Evolutionary conservation across 2,329 filamentous ascomycete species (phyloP), one percentile per base, ranked within the genome.

Genomic region (Orbilia blumenaviensis): DNA sequence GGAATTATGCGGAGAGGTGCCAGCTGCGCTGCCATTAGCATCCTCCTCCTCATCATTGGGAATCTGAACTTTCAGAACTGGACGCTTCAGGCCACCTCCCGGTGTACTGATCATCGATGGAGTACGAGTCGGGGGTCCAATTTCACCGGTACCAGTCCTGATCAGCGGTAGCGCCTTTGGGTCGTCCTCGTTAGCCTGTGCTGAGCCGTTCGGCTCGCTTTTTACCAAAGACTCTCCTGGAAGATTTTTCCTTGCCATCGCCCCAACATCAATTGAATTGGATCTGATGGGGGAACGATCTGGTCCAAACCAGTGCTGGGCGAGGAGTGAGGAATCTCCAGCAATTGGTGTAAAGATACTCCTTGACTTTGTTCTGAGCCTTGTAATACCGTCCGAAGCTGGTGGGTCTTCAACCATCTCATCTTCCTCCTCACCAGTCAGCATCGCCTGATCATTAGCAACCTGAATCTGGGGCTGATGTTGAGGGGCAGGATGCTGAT

Each of bases 271-370:
- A 56, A 91, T 86, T 3, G 89, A 91, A 78, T 90, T 89, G 2
- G 88, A 87, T 54, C 90, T 86, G 78, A 84, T 84, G 78, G 84
- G 72, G 29, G 79, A 79, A 29, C 66, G 63, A 44, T 78, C 77
- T 12, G 77, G 78, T 2, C 78, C 78, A 66, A 79, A 80, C 71
- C 79, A 80, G 64, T 80, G 79, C 29, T 79, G 78, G 9, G 79
- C 79, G 78, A 80, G 34, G 78, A 83, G 74, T 41, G 71, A 81
- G 73, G 74, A 78, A 61, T 78, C 81, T 79, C 78, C 79, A 80
- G 98, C 95, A 78, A 99, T 96, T 0, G 95, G 95, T 0, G 95
- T 99, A 82, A 98, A 98, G 74, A 99, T 98, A 82, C 94, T 97
- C 81, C 94, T 91, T 21, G 91, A 90, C 82, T 94, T 94, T 34